phyloP scores from a whole-genome alignment of 1,284 basidiomycete genomes.

The Irpex sp. region DNA sequence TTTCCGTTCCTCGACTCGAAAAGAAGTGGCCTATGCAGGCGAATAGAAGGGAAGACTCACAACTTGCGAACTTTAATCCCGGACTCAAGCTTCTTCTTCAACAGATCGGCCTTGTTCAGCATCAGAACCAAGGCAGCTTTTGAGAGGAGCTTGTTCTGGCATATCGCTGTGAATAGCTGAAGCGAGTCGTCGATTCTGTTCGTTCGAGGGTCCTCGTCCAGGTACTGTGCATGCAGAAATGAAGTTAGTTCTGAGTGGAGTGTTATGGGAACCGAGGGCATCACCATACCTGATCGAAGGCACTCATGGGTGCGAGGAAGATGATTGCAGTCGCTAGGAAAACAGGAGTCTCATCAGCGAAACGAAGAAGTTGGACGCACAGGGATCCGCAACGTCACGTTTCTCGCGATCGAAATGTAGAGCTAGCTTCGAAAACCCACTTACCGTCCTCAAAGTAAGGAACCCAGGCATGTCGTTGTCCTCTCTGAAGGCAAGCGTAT shows the following conservation, averaged over 20 bases:
- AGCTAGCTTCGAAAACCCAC: slow-evolving; percentile 20
- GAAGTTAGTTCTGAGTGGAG: background rate
- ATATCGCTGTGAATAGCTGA: slow-evolving; percentile 70
- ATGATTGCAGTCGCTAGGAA: slow-evolving; percentile 64
- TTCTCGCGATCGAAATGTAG: too few species aligned
- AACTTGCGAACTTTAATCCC: slow-evolving; percentile 69
- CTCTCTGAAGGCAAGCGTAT: slow-evolving; percentile 35
- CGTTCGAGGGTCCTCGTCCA: slow-evolving; percentile 73
- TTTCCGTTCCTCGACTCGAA: background rate
- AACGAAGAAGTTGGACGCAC: too few species aligned
- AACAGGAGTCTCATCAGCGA: background rate
- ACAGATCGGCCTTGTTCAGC: slow-evolving; percentile 73
- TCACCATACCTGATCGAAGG: slow-evolving; percentile 68
- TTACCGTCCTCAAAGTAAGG: slow-evolving; percentile 81
- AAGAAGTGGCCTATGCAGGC: too few species aligned
- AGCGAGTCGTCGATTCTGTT: slow-evolving; percentile 80
- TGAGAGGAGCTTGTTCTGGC: slow-evolving; percentile 69
- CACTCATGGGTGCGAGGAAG: slow-evolving; percentile 76
- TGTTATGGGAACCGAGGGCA: slow-evolving; percentile 1
- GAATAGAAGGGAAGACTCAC: slow-evolving; percentile 36
- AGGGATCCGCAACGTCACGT: too few species aligned
- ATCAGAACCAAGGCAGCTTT: slow-evolving; percentile 70
- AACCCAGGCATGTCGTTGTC: slow-evolving; percentile 74
- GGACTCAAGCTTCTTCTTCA: slow-evolving; percentile 60
- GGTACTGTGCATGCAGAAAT: slow-evolving; percentile 44